These are phyloP conservation scores for Trichoderma sp. DNA, from an alignment of 2,329 filamentous ascomycete species.

Conservation along the genomic window DNA sequence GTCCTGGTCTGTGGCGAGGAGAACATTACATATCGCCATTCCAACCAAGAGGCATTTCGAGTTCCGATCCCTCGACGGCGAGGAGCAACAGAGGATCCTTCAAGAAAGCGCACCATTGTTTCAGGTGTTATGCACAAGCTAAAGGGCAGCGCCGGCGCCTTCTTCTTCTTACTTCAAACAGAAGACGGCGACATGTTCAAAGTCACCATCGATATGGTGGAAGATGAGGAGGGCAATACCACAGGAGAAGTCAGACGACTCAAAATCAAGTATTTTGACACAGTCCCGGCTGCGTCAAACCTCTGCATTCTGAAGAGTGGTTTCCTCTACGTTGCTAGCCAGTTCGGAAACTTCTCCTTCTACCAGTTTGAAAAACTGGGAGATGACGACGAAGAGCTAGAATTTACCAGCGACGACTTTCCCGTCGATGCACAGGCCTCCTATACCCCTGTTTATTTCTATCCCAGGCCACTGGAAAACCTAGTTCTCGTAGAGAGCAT, in stretches of 20 bases:
- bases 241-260: conserved; percentile 80
- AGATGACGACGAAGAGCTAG: conserved; percentile 87
- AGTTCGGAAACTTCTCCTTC: conserved; percentile 90
- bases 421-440: conserved; percentile 71
- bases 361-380: conserved; percentile 98
- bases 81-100: conserved; percentile 88
- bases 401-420: conserved; percentile 82
- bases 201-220: conserved; percentile 86
- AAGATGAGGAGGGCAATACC: conserved; percentile 74
- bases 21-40: conserved; percentile 95
- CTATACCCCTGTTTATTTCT: conserved; percentile 82
- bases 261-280: conserved; percentile 98
- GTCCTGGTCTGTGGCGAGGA: conserved; percentile 94
- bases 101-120: conserved; percentile 83
- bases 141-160: conserved; percentile 76
- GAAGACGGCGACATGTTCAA: conserved; percentile 99
- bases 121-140: conserved; percentile 97
- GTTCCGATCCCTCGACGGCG: conserved; percentile 85
- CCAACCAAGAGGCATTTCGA: conserved; percentile 85
- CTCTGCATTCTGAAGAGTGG: conserved; percentile 94
- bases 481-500: conserved; percentile 82
- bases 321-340: conserved; percentile 88
- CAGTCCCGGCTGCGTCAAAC: conserved; percentile 82
- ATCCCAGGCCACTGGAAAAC: conserved; percentile 77
- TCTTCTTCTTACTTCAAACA: conserved; percentile 95